Evolutionary conservation across 1,139 yeast species (phyloP), one percentile per base, ranked within the genome.

Genomic region (Protomyces macrosporus): DNA sequence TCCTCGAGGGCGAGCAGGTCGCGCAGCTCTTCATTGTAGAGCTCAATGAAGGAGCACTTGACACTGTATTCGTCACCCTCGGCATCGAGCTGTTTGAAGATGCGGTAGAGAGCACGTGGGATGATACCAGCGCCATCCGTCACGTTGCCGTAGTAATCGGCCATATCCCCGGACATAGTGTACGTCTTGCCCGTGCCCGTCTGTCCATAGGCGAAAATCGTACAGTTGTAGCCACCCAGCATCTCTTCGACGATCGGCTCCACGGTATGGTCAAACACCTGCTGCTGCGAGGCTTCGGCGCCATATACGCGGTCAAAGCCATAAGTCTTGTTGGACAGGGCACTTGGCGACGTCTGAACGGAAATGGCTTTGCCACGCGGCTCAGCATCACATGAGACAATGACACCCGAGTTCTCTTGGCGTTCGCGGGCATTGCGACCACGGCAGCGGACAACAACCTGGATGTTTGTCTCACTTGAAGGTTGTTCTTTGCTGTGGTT

Each of bases 131-230:
- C 84, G 64, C 79, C 79, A 34, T 70, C 68, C 32, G 65, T 60
- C n/a, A 66, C 65, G 32, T 68, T 67, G 16, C 60, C 51, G 16
- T 42, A 39, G 48, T 55, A 42, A 63, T 68, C 69, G 12, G 73
- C 57, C 39, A 79, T 77, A 68, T 84, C 85, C 34, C 96, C 96
- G 70, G 90, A 83, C 96, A 90, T 89, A 2, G 96, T 89, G 71
- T 86, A 76, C 0, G 97, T 88, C 71, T 88, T 88, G 1, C 96
- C 96, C 0, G 95, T 86, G 7, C 96, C 96, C 0, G 96, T 89
- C 75, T 89, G 96, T 7, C 96, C 96, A 73, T 89, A 89, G 0
- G 96, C 95, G 70, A 89, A 81, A 3, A 90, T 81, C 0, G 96
- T 88, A 65, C 90, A 90, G 70, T 88, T 88, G 71, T 79, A 85